Conservation (phyloP, 2,329 filamentous ascomycete genomes). For the Botrytis paeoniae region DNA sequence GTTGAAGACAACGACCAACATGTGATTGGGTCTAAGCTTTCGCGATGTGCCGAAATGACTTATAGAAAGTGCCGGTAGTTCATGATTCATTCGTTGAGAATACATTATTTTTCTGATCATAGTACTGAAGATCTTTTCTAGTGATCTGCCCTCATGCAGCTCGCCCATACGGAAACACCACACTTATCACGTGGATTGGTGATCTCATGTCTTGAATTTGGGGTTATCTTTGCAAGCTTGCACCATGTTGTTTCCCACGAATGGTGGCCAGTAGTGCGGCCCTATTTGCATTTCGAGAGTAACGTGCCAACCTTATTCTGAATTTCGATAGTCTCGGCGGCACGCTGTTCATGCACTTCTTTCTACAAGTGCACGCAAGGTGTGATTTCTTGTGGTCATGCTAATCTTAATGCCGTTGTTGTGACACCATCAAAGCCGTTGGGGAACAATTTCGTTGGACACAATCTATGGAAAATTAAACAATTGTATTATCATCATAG, state of each 20-base stretch:
- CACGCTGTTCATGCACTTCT: slow-evolving; percentile 5
- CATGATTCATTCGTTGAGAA: background rate
- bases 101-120: background rate
- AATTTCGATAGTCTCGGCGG: background rate
- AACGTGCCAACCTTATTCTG: background rate
- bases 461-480: background rate
- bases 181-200: background rate
- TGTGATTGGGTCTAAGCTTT: slow-evolving; percentile 2
- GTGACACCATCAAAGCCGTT: background rate
- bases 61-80: background rate
- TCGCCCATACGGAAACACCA: background rate
- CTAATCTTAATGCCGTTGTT: slow-evolving; percentile 1
- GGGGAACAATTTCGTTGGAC: no score
- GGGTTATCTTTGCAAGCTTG: background rate
- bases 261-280: background rate
- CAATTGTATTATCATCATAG: background rate
- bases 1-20: background rate
- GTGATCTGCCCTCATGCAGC: background rate
- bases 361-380: background rate
- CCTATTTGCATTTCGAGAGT: background rate
- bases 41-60: background rate
- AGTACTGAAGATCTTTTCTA: background rate
- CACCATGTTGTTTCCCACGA: background rate
- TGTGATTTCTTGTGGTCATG: background rate
- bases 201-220: background rate